Evolutionary conservation across 305 asterid genomes (phyloP).

Genomic region (Fraxinus nigra): DNA sequence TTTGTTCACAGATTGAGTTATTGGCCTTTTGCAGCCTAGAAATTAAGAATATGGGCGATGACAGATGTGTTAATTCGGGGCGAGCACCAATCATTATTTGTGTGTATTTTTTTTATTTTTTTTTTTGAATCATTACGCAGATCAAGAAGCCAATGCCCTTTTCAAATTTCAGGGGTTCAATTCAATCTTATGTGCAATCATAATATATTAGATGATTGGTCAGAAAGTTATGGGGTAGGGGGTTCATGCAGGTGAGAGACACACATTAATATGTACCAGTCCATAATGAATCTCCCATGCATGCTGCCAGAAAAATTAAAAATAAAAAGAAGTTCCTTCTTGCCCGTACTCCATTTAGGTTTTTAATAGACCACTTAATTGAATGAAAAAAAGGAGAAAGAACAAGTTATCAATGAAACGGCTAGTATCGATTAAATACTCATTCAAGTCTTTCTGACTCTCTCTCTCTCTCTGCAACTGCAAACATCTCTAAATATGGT

Average conservation of each 20-base stretch:
- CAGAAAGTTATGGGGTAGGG: constrained; percentile 29
- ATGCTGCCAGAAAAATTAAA: background rate
- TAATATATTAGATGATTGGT: constrained; percentile 16
- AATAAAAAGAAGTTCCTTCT: background rate
- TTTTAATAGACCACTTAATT: background rate
- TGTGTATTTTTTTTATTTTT: constrained; percentile 5
- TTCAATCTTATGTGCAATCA: background rate
- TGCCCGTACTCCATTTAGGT: background rate
- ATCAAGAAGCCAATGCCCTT: constrained; percentile 29
- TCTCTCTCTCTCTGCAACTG: too few relatives aligned
- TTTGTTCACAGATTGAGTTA: background rate
- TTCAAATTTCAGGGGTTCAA: background rate
- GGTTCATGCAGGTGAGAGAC: constrained; percentile 21
- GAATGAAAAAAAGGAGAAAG: too few relatives aligned
- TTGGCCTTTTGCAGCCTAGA: background rate
- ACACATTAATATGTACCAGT: constrained; percentile 29
- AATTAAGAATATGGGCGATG: background rate
- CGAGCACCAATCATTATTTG: constrained; percentile 25
- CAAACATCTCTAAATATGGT: background rate
- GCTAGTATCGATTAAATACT: background rate
- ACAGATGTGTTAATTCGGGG: constrained; percentile 13
- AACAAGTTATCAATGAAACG: too few relatives aligned
- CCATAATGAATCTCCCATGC: constrained; percentile 26
- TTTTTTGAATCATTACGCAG: constrained; percentile 21
- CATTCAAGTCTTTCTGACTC: background rate